These are phyloP conservation scores for Rhodamnia rubescens DNA, from an alignment of 345 rosid genomes.

Conservation along the genomic window DNA sequence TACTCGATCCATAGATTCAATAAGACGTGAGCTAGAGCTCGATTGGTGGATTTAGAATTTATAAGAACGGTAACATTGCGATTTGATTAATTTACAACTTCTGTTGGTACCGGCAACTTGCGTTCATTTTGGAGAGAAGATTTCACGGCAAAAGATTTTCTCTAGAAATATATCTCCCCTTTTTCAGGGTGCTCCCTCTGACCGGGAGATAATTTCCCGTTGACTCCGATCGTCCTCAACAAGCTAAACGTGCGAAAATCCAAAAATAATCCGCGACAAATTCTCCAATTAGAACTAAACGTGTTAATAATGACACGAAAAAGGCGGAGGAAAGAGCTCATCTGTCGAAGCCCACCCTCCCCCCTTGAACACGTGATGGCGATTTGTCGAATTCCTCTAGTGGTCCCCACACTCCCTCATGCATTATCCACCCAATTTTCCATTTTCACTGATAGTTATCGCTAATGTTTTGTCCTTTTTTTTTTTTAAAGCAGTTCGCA, in stretches of 20 bases:
- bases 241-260: too few relatives aligned
- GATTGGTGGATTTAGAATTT: neutral
- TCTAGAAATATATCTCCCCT: too few relatives aligned
- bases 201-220: too few relatives aligned
- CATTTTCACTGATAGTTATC: neutral
- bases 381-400: neutral
- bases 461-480: neutral
- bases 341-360: too few relatives aligned
- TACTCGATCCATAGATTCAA: neutral
- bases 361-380: neutral
- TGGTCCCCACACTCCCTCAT: neutral
- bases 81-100: neutral
- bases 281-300: too few relatives aligned
- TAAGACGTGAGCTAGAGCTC: neutral
- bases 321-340: neutral
- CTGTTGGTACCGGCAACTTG: rapidly evolving
- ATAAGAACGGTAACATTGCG: neutral
- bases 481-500: neutral
- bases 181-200: too few relatives aligned
- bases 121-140: neutral
- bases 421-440: neutral
- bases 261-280: too few relatives aligned
- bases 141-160: too few relatives aligned
- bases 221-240: too few relatives aligned
- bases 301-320: neutral